A percentile compares a stretch with the other conserved stretches of the same genome.
These are phyloP conservation scores for Ambrosia artemisiifolia DNA, from an alignment of 129 eudicot genomes.

Conservation along the genomic window DNA sequence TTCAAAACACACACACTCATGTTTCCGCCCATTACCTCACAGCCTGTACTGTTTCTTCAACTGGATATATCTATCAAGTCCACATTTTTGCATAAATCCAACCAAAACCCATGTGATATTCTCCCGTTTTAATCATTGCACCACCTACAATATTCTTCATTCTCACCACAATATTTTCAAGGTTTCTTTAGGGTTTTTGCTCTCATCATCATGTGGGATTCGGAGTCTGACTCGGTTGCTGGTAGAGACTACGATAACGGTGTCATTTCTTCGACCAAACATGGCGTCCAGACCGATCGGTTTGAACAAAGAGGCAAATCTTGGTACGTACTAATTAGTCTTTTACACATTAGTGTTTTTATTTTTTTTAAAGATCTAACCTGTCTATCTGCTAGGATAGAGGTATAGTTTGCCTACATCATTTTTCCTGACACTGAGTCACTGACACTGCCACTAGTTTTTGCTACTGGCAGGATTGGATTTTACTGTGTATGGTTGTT, in stretches of 20 bases:
- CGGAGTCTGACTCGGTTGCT: constrained; percentile 19
- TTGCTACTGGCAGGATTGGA: too few species aligned
- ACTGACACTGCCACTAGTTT: too few species aligned
- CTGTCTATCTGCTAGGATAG: too few species aligned
- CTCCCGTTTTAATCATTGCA: constrained; percentile 24
- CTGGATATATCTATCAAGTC: constrained; percentile 12
- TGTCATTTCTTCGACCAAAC: constrained; percentile 48
- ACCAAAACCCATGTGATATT: constrained; percentile 29
- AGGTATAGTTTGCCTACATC: too few species aligned
- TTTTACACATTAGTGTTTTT: too few species aligned
- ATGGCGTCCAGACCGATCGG: constrained; percentile 70
- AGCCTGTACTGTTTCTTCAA: constrained; percentile 27
- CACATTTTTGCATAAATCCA: constrained; percentile 32
- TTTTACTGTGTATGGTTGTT: too few species aligned
- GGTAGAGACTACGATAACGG: constrained; percentile 36
- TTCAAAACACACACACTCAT: constrained; percentile 33
- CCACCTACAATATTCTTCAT: constrained; percentile 16
- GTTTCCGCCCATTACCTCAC: constrained; percentile 39
- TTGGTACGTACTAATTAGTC: constrained; percentile 46
- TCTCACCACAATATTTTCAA: neutral
- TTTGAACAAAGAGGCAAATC: constrained; percentile 92
- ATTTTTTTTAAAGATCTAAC: too few species aligned
- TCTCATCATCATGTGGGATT: constrained; percentile 28
- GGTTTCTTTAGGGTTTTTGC: neutral
- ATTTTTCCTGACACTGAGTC: too few species aligned